Conservation (phyloP, 805 yeast genomes). For the Starmerella powellii region DNA sequence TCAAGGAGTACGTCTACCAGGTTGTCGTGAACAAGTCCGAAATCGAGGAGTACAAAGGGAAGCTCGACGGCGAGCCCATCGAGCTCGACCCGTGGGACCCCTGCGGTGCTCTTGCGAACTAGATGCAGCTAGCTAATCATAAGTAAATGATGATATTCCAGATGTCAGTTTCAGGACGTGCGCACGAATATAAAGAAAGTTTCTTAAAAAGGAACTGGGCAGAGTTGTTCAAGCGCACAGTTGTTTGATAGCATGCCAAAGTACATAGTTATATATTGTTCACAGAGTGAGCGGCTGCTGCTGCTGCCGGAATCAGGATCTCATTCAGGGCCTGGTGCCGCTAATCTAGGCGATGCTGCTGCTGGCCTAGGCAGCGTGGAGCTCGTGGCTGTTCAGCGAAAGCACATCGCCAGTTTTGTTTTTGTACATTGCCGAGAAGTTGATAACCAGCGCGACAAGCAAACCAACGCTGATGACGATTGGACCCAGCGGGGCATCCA, state of each 20-base stretch:
- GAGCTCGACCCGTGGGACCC: conserved; percentile 70
- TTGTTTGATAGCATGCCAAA: too few species aligned
- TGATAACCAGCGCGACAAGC: conserved; percentile 50
- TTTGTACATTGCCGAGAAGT: conserved; percentile 55
- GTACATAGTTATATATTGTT: too few species aligned
- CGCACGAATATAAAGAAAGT: too few species aligned
- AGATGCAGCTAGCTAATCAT: neutral
- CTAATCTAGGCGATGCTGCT: too few species aligned
- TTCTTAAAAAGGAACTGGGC: too few species aligned
- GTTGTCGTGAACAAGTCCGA: conserved; percentile 48
- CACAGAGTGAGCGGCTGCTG: too few species aligned
- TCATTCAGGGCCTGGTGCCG: too few species aligned
- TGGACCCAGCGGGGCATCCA: conserved; percentile 88
- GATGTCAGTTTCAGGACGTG: too few species aligned
- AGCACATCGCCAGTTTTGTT: conserved; percentile 1
- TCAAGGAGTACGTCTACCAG: conserved; percentile 64
- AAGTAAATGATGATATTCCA: neutral
- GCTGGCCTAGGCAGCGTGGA: too few species aligned
- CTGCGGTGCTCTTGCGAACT: conserved; percentile 57
- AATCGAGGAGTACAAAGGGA: conserved; percentile 33
- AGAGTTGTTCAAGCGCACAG: too few species aligned
- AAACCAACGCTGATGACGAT: conserved; percentile 62
- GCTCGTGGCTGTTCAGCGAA: too few species aligned
- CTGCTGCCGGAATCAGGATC: too few species aligned
- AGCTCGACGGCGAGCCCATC: conserved; percentile 39